These are phyloP conservation scores for Pythium diclinum DNA, from an alignment of 352 stramenopile genomes.

Conservation along the genomic window DNA sequence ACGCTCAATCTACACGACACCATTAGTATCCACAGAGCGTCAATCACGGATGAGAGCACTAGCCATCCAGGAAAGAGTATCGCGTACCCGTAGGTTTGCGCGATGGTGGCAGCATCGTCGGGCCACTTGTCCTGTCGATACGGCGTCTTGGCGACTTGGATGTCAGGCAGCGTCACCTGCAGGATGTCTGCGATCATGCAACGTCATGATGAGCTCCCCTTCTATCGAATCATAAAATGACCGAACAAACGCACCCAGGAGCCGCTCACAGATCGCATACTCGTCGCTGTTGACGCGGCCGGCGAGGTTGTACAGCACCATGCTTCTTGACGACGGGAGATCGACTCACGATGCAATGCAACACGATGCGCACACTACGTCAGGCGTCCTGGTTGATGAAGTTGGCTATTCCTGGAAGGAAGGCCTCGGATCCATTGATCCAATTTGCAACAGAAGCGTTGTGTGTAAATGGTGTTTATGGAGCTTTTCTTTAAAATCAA, in stretches of 20 bases:
- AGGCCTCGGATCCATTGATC: neutral
- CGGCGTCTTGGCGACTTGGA: conserved; percentile 48
- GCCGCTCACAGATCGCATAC: conserved; percentile 68
- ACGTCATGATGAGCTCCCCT: neutral
- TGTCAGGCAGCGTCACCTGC: conserved; percentile 46
- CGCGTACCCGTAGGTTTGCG: conserved; percentile 45
- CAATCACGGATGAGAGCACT: conserved; percentile 10
- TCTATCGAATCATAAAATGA: neutral
- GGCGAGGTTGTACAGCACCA: conserved; percentile 63
- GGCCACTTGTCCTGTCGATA: conserved; percentile 46
- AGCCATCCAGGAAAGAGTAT: neutral
- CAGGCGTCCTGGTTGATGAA: neutral
- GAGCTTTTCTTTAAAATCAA: neutral
- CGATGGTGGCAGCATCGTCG: conserved; percentile 40
- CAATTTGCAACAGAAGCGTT: neutral
- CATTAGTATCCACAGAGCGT: conserved; percentile 6
- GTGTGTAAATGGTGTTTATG: neutral
- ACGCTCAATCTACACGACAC: conserved; percentile 27
- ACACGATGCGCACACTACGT: neutral
- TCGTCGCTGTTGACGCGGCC: conserved; percentile 67
- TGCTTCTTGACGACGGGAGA: neutral
- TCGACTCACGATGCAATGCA: neutral
- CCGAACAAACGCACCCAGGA: conserved; percentile 41
- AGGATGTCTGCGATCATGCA: conserved; percentile 48
- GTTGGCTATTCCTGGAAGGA: neutral